Base-by-base conservation (phyloP, 2,329 filamentous ascomycete genomes). In the Fusarium sp. region DNA sequence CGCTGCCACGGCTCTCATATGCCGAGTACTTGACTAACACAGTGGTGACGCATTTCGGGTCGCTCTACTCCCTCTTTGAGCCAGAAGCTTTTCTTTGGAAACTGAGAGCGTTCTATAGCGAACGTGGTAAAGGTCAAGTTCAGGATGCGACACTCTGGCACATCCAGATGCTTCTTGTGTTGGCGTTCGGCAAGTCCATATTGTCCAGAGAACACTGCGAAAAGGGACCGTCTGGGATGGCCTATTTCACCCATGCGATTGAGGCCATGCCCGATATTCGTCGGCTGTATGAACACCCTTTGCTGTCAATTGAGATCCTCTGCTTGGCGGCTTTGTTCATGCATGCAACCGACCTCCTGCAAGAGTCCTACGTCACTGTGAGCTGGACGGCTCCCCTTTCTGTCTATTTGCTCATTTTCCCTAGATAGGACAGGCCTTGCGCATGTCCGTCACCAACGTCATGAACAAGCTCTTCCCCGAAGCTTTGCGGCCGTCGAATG, bases 301-400 rank as follows among this genome's bases (percentile, higher is more conserved):
- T 75, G 4, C 31, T 75, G 27, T 71, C 74, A 13, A 75, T 75
- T n/a, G 74, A 75, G 58, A 64, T 75, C 8, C 59, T 75, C 4
- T 75, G 68, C 9, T 13, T 76, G 16, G 45, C 68, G 8, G 61
- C 74, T 9, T 64, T 76, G 33, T 76, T 74, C 59, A 76, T 76
- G 73, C 73, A 75, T 16, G 74, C 74, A 7, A 69, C 73, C 1
- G 70, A 75, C 56, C 59, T 75, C 6, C 22, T 76, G 8, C 73
- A 76, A 36, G 73, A 76, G 31, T 71, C 70, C 11, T 76, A 76
- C 16, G 70, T 75, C 7, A 71, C 63, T 16, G 74, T 74, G 18
- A 64, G 74, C 52, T 18, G 8, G 1, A 14, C 6, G 3, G 9
- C n/a, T 22, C 2, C 16, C 11, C 3, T 27, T 2, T 36, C n/a